Base-by-base conservation (phyloP, 306 rosid species). In the Quercus variabilis region DNA sequence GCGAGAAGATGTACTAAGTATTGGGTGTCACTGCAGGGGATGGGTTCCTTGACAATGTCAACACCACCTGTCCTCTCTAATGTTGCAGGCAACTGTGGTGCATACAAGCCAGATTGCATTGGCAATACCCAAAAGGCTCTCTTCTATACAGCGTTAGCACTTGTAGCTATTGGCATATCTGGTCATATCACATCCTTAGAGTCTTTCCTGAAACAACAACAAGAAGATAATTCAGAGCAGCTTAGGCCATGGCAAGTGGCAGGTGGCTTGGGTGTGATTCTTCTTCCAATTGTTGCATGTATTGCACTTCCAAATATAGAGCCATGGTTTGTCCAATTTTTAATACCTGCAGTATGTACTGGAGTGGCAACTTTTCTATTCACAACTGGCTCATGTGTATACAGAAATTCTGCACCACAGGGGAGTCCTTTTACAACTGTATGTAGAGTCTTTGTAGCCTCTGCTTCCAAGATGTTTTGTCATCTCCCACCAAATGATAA, bases 301-400 rank as follows among this genome's bases (percentile, higher is more conserved):
- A 23, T 74, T 31, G 79, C 79, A 19, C 23, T 72, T 79, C 33
- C 69, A 3, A 58, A 8, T 38, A 25, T 79, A 14, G 74, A 77
- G 17, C 75, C 86, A n/a, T 82, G 84, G 84, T 62, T 70, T 14
- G 6, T 76, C 31, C 77, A 38, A 26, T 85, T 71, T 67, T 83
- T 74, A 0, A 71, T 82, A 41, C 57, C 82, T 6, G 75, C 84
- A 0, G 54, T 76, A 6, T 33, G 19, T 46, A 58, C 63, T 14
- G 77, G 13, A 15, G 10, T 76, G 10, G 77, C 84, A 55, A 76
- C 80, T 1, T 6, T 73, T 59, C 12, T 82, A 28, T 82, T 82
- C 80, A 49, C 76, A 52, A 82, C 67, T 43, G 71, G 86, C 46
- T 56, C 11, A 6, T 21, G 1, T 46, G 55, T 68, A 3, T 79